These are phyloP conservation scores for Colletotrichum paranaense DNA, from an alignment of 2,329 filamentous ascomycete species.

Conservation along the genomic window DNA sequence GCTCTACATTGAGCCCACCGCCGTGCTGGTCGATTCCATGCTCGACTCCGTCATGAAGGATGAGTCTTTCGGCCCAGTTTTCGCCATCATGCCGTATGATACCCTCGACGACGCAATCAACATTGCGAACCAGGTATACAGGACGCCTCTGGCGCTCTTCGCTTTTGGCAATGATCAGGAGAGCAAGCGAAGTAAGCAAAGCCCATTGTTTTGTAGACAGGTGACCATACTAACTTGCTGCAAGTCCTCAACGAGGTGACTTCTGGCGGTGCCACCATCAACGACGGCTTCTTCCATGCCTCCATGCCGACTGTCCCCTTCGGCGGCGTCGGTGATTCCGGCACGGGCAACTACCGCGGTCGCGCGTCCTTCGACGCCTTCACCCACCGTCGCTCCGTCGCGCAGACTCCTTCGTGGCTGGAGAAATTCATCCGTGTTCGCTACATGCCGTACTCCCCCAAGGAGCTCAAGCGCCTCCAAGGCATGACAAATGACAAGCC, in stretches of 20 bases:
- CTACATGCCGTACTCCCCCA: slow-evolving; percentile 70
- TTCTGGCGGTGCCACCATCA: slow-evolving; percentile 76
- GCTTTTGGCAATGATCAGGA: slow-evolving; percentile 87
- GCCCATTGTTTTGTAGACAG: not conserved
- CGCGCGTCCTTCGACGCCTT: slow-evolving; percentile 78
- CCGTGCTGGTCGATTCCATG: slow-evolving; percentile 82
- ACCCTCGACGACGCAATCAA: slow-evolving; percentile 87
- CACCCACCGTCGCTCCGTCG: slow-evolving; percentile 68
- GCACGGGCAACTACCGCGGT: slow-evolving; percentile 82
- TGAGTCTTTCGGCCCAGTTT: slow-evolving; percentile 94
- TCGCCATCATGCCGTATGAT: slow-evolving; percentile 82
- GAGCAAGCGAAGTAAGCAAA: slow-evolving; percentile 74
- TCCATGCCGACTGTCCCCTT: slow-evolving; percentile 79
- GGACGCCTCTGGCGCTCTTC: slow-evolving; percentile 86
- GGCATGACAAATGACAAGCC: slow-evolving; percentile 58
- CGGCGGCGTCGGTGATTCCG: slow-evolving; percentile 85
- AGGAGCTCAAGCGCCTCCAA: slow-evolving; percentile 57
- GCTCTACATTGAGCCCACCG: slow-evolving; percentile 90
- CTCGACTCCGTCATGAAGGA: slow-evolving; percentile 83
- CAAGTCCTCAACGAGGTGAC: slow-evolving; percentile 70
- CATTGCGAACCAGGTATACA: slow-evolving; percentile 82
- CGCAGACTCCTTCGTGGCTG: slow-evolving; percentile 74
- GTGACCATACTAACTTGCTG: slow-evolving; percentile 30
- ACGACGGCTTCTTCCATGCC: slow-evolving; percentile 66
- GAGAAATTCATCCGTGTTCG: slow-evolving; percentile 75